Base-by-base conservation (phyloP, 2,329 filamentous ascomycete genomes). In the Grosmannia huntii region DNA sequence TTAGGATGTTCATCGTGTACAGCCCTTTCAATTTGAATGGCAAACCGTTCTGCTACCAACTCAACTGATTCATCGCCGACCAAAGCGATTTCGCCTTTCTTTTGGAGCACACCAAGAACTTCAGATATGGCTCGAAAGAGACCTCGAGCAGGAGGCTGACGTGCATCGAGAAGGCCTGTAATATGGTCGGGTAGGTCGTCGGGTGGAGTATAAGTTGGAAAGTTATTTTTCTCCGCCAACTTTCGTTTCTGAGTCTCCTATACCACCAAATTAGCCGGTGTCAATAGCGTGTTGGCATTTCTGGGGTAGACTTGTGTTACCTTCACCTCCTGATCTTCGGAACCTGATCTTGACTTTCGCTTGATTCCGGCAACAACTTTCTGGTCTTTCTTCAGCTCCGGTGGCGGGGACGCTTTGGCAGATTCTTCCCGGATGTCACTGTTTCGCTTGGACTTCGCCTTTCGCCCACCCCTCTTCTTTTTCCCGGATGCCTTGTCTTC, bases 11-110 rank as follows among this genome's bases (percentile, higher is more conserved):
- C 77, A 61, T 81, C 79, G 59, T 78, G 75, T 16, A 85, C 79
- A 4, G 82, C 82, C 65, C 89, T 83, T 73, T 96, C 91, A 61
- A 97, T 86, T 62, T 89, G 81, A 28, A 96, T 73, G 16, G 87
- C 88, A 52, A 91, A 79, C 25, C 79, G 79, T 66, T 87, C 84
- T 12, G 86, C 84, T 60, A 88, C 74, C 11, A 78, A 77, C 54
- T 86, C 83, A 16, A 81, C 75, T 0, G 82, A 83, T 58, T 83
- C 77, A 53, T 81, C 85, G 55, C 84, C 78, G 1, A 84, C 79
- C 21, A 90, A 72, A 28, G 75, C 73, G 64, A 85, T 85, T 11
- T 81, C 75, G 19, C 82, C 80, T 58, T 81, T 76, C 69, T 89
- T 88, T 62, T 85, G 79, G 38, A 87, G 82, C 41, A 76, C 71